Percentiles rank a stretch among this genome's conserved stretches.
phyloP scores from a whole-genome alignment of 495 filamentous ascomycete genomes.

The Aspergillus diversus region DNA sequence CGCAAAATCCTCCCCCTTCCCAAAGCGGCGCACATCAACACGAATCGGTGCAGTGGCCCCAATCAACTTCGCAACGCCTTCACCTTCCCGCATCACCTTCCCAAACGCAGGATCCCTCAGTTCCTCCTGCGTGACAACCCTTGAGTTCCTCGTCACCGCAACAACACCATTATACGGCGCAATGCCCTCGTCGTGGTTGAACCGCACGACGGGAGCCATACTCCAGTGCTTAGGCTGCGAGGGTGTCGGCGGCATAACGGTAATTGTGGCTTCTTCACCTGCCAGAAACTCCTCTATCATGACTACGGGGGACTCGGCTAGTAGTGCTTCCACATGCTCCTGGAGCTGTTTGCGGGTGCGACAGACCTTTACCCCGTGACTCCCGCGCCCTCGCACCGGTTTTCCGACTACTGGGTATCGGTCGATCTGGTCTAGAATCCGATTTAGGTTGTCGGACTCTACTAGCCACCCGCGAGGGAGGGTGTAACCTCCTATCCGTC shows the following conservation, averaged over 20 bases:
- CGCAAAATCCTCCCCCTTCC: conserved; percentile 32
- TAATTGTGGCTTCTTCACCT: conserved; percentile 46
- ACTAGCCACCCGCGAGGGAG: conserved; percentile 29
- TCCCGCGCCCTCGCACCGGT: conserved; percentile 31
- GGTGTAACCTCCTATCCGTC: conserved; percentile 20
- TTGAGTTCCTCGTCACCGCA: conserved; percentile 39
- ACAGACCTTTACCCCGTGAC: conserved; percentile 44
- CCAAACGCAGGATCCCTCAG: conserved; percentile 26
- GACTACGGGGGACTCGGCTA: conserved; percentile 33
- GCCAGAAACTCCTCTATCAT: conserved; percentile 44
- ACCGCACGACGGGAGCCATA: conserved; percentile 36
- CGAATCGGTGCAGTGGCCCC: conserved; percentile 39
- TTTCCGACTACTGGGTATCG: conserved; percentile 40
- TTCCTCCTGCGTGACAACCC: conserved; percentile 25
- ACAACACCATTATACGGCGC: conserved; percentile 41
- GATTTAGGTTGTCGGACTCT: conserved; percentile 12
- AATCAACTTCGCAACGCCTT: conserved; percentile 33
- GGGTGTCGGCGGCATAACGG: conserved; percentile 42
- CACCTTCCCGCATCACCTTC: conserved; percentile 32
- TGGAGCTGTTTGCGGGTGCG: conserved; percentile 22
- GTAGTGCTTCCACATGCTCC: conserved; percentile 28
- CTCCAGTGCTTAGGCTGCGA: conserved; percentile 33
- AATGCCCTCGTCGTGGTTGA: conserved; percentile 40
- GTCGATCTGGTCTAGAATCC: conserved; percentile 17
- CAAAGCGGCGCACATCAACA: conserved; percentile 39